phyloP scores from a whole-genome alignment of 179 eudicot genomes.

The Spergularia azorica region DNA sequence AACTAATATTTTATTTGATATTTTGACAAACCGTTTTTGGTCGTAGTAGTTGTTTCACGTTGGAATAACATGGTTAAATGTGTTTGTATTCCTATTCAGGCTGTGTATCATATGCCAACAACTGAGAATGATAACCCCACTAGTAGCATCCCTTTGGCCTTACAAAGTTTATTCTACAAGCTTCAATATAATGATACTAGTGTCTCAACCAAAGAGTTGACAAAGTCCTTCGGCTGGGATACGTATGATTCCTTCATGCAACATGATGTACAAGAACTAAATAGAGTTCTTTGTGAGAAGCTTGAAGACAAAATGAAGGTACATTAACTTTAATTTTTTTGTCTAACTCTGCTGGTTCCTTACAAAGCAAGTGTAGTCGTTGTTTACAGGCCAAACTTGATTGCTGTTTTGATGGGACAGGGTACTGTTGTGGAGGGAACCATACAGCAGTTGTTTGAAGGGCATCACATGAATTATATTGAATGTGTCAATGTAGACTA shows the following conservation, averaged over 20 bases:
- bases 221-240: constrained; percentile 90
- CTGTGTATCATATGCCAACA: constrained; percentile 90
- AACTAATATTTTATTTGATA: background rate
- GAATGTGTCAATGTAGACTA: constrained; percentile 87
- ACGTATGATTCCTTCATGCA: constrained; percentile 90
- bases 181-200: constrained; percentile 76
- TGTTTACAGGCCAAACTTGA: background rate
- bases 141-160: constrained; percentile 77
- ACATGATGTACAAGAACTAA: constrained; percentile 89
- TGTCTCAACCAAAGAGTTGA: constrained; percentile 80
- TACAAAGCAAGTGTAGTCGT: background rate
- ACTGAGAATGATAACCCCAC: constrained; percentile 78
- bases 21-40: constrained; percentile 13
- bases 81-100: constrained; percentile 44
- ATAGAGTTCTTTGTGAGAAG: constrained; percentile 74
- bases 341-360: background rate
- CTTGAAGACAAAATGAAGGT: constrained; percentile 94
- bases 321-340: background rate
- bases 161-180: constrained; percentile 83
- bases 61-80: constrained; percentile 2
- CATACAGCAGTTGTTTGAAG: constrained; percentile 81
- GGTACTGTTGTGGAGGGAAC: constrained; percentile 90
- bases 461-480: constrained; percentile 85
- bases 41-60: background rate
- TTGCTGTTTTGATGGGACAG: constrained; percentile 40